Evolutionary conservation across 371 early-diverging fungal species (phyloP).

Genomic region (Quaeritorhiza haematococci): DNA sequence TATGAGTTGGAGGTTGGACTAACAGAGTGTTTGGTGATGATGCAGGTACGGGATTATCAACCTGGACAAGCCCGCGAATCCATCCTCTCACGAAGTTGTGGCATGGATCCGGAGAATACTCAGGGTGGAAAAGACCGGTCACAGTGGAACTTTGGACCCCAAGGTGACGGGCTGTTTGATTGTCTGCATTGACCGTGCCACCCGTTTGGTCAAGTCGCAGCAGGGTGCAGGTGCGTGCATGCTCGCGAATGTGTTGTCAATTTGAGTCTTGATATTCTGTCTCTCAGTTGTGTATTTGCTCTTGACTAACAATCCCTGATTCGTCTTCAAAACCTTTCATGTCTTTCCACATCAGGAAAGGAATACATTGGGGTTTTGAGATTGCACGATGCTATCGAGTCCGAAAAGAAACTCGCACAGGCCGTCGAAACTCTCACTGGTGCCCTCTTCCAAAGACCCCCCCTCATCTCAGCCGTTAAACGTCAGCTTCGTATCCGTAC

Average conservation of each 20-base stretch:
- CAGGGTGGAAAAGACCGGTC: slow-evolving; percentile 98
- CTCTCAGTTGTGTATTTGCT: too few relatives aligned
- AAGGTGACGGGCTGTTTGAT: slow-evolving; percentile 99
- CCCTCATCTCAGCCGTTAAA: slow-evolving; percentile 99
- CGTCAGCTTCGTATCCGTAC: slow-evolving; percentile 99
- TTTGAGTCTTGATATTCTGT: background rate
- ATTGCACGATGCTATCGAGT: slow-evolving; percentile 87
- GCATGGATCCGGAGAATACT: slow-evolving; percentile 99
- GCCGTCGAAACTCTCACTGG: slow-evolving; percentile 95
- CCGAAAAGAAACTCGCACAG: slow-evolving; percentile 79
- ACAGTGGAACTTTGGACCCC: slow-evolving; percentile 99
- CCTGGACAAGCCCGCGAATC: slow-evolving; percentile 98
- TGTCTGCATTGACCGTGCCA: slow-evolving; percentile 98
- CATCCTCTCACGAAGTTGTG: slow-evolving; percentile 99
- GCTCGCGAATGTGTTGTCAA: background rate
- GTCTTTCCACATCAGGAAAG: slow-evolving; percentile 52
- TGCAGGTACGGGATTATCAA: slow-evolving; percentile 95
- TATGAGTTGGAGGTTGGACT: too few relatives aligned
- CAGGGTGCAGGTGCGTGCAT: slow-evolving; percentile 81
- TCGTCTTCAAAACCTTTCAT: too few relatives aligned
- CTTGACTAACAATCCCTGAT: too few relatives aligned
- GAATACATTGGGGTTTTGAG: slow-evolving; percentile 98
- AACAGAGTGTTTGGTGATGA: too few relatives aligned
- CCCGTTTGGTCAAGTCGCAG: slow-evolving; percentile 98
- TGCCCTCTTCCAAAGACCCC: slow-evolving; percentile 98